Evolutionary conservation across 495 filamentous ascomycete genomes (phyloP).

Genomic region (Penicillium paradoxum): DNA sequence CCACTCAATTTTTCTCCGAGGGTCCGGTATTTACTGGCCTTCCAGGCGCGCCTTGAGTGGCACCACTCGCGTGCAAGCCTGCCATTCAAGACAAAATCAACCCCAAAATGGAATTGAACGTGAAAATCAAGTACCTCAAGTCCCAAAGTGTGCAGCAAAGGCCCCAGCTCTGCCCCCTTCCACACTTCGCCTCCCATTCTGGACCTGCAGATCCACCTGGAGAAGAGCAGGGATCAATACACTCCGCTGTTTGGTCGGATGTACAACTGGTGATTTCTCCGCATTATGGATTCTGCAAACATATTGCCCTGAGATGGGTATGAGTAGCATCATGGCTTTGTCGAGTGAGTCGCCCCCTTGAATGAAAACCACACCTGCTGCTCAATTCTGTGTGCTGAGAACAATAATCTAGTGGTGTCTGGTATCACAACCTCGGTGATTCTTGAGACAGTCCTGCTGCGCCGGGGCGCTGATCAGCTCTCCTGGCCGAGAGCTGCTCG

Average conservation of each 20-base stretch:
- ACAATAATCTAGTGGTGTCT: conserved; percentile 29
- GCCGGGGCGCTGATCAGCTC: conserved; percentile 35
- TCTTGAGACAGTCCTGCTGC: conserved; percentile 41
- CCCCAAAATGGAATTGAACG: neutral
- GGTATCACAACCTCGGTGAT: conserved; percentile 42
- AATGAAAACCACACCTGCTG: neutral
- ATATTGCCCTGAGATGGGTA: conserved; percentile 33
- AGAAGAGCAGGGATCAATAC: conserved; percentile 40
- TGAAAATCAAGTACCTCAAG: neutral
- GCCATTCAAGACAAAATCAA: neutral
- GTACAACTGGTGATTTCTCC: conserved; percentile 42
- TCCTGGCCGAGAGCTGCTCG: conserved; percentile 32
- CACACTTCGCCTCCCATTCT: conserved; percentile 19
- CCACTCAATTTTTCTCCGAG: neutral
- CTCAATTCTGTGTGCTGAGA: neutral
- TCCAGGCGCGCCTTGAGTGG: neutral
- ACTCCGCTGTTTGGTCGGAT: conserved; percentile 40
- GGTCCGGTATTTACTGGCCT: neutral
- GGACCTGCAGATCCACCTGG: conserved; percentile 34
- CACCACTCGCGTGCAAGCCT: neutral
- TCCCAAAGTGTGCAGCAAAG: neutral
- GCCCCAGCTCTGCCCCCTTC: neutral
- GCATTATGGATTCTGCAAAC: conserved; percentile 35
- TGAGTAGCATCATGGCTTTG: conserved; percentile 35
- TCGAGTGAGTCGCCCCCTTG: conserved; percentile 24